Evolutionary conservation across 805 yeast genomes (phyloP).

Genomic region (Jamesozyma piceae): DNA sequence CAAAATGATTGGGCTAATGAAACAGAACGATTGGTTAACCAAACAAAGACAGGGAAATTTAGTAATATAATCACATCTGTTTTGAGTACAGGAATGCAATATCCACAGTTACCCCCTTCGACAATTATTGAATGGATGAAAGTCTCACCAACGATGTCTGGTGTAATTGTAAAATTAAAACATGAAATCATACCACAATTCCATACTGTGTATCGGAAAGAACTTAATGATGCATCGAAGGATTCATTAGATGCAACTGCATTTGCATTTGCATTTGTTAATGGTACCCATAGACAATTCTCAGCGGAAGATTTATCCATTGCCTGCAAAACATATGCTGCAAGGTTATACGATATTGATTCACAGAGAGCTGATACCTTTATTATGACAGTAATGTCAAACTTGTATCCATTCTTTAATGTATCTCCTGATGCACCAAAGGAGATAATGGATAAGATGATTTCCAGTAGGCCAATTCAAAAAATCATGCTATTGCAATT

Average conservation of each 20-base stretch:
- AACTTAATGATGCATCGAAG: constrained; percentile 9
- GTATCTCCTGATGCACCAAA: constrained; percentile 29
- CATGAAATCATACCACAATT: constrained; percentile 15
- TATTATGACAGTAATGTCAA: constrained; percentile 19
- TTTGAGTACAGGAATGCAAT: constrained; percentile 24
- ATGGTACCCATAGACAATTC: constrained; percentile 27
- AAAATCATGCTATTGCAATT: constrained; percentile 28
- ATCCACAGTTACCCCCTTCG: constrained; percentile 17
- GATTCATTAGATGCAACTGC: constrained; percentile 26
- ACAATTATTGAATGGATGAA: constrained; percentile 24
- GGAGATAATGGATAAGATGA: constrained; percentile 30
- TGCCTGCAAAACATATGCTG: constrained; percentile 26
- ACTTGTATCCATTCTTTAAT: constrained; percentile 28
- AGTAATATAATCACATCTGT: constrained; percentile 24
- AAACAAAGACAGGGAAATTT: constrained; percentile 18
- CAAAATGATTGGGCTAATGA: constrained; percentile 24
- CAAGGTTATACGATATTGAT: constrained; percentile 15
- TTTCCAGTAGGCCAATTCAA: constrained; percentile 30
- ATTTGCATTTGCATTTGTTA: constrained; percentile 30
- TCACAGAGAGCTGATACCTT: constrained; percentile 22
- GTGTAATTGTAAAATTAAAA: constrained; percentile 19
- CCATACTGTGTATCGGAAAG: constrained; percentile 10
- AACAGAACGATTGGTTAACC: constrained; percentile 16
- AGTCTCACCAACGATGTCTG: constrained; percentile 30
- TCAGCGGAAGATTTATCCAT: constrained; percentile 30